A percentile compares a stretch with the other conserved stretches of the same genome.
phyloP scores from a whole-genome alignment of 1,139 yeast genomes.

The Pichia sp. region DNA sequence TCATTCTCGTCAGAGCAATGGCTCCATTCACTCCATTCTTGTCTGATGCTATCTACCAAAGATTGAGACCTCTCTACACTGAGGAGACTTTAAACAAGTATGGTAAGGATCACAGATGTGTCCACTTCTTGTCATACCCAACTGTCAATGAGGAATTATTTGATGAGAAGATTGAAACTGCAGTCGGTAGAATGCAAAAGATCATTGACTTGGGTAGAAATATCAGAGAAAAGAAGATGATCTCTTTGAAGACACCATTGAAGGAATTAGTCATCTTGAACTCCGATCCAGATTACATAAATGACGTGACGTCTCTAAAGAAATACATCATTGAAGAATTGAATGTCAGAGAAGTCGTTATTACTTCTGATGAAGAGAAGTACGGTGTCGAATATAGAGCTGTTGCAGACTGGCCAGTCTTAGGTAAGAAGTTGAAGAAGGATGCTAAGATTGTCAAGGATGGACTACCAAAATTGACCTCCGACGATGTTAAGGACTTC shows the following conservation, averaged over 20 bases:
- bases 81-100: constrained; percentile 42
- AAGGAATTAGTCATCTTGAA: constrained; percentile 82
- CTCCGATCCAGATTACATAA: constrained; percentile 64
- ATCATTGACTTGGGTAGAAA: constrained; percentile 95
- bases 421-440: constrained; percentile 94
- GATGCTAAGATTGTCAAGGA: constrained; percentile 93
- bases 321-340: constrained; percentile 82
- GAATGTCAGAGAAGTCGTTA: constrained; percentile 80
- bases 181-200: constrained; percentile 93
- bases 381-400: constrained; percentile 91
- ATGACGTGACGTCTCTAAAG: constrained; percentile 72
- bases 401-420: constrained; percentile 98
- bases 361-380: constrained; percentile 85
- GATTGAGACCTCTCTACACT: constrained; percentile 56
- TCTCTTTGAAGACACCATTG: constrained; percentile 92
- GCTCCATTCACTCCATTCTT: constrained; percentile 98
- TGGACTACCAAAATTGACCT: constrained; percentile 75
- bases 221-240: constrained; percentile 91
- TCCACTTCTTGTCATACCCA: constrained; percentile 91
- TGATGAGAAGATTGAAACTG: constrained; percentile 70
- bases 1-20: constrained; percentile 89
- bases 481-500: constrained; percentile 76
- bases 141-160: constrained; percentile 73
- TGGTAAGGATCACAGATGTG: constrained; percentile 64
- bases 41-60: constrained; percentile 83